These are phyloP conservation scores for Ogataea angusta DNA, from an alignment of 805 yeast genomes.

Conservation along the genomic window DNA sequence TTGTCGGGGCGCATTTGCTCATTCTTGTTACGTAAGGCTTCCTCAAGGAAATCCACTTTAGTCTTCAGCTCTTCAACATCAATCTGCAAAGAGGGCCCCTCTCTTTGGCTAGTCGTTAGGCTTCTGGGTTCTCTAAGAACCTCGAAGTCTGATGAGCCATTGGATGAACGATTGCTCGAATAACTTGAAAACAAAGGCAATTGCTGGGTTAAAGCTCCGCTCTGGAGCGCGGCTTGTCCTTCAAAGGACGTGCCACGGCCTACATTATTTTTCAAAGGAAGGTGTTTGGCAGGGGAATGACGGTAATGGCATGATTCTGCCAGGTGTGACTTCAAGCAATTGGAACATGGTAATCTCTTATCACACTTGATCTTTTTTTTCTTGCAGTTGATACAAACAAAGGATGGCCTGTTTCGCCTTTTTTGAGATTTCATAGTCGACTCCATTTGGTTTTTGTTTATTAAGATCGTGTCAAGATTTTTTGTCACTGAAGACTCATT, in stretches of 20 bases:
- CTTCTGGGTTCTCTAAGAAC: not conserved
- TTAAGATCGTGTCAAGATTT: not conserved
- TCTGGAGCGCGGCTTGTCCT: no score
- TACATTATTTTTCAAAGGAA: not conserved
- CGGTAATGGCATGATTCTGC: constrained; percentile 25
- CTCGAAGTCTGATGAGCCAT: not conserved
- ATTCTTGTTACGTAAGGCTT: constrained; percentile 1
- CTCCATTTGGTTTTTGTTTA: not conserved
- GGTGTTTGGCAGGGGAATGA: constrained; percentile 4
- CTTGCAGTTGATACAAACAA: constrained; percentile 33
- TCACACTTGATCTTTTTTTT: constrained; percentile 33
- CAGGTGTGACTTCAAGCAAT: constrained; percentile 25
- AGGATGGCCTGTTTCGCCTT: constrained; percentile 47
- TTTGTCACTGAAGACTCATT: not conserved
- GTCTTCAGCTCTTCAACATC: constrained; percentile 14
- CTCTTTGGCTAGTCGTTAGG: no score
- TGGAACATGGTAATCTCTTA: constrained; percentile 28
- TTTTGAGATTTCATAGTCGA: not conserved
- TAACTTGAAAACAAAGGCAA: not conserved
- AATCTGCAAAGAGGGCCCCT: constrained; percentile 2
- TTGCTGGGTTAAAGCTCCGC: not conserved
- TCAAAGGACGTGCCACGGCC: no score
- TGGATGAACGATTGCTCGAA: not conserved
- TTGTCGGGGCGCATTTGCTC: no score
- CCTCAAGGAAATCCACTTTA: constrained; percentile 11